These are phyloP conservation scores for Saccharomyces hybrid DNA, from an alignment of 1,139 yeast genomes.

Conservation along the genomic window DNA sequence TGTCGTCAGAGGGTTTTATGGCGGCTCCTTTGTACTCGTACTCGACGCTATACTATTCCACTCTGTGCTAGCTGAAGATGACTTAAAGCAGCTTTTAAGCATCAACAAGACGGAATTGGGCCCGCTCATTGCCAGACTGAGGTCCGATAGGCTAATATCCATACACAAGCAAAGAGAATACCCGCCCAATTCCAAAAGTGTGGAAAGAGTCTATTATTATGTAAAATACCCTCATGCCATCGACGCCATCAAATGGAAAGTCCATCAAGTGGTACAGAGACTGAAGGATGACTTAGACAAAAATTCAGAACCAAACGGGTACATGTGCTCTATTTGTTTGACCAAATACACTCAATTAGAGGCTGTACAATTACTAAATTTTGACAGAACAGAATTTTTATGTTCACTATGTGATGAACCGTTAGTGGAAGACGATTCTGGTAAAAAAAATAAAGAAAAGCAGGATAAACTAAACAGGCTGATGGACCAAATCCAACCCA, in stretches of 20 bases:
- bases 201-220: slow-evolving; percentile 73
- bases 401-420: slow-evolving; percentile 78
- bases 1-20: slow-evolving; percentile 82
- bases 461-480: slow-evolving; percentile 77
- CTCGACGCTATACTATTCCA: slow-evolving; percentile 87
- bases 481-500: slow-evolving; percentile 86
- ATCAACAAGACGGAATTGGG: slow-evolving; percentile 84
- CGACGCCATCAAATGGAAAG: slow-evolving; percentile 94
- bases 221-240: slow-evolving; percentile 90
- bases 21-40: slow-evolving; percentile 73
- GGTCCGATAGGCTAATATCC: slow-evolving; percentile 71
- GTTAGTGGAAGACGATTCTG: slow-evolving; percentile 81
- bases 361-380: slow-evolving; percentile 73
- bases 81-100: slow-evolving; percentile 69
- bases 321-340: slow-evolving; percentile 79
- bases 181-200: slow-evolving; percentile 60
- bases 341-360: slow-evolving; percentile 79
- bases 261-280: slow-evolving; percentile 73
- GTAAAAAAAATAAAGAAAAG: slow-evolving; percentile 70
- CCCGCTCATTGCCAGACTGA: slow-evolving; percentile 67
- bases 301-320: slow-evolving; percentile 90
- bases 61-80: slow-evolving; percentile 92
- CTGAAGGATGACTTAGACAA: slow-evolving; percentile 75
- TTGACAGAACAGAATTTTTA: slow-evolving; percentile 70
- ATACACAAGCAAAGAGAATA: slow-evolving; percentile 78